phyloP scores from a whole-genome alignment of 2,329 filamentous ascomycete genomes.

The Pestalotiopsis sp. region DNA sequence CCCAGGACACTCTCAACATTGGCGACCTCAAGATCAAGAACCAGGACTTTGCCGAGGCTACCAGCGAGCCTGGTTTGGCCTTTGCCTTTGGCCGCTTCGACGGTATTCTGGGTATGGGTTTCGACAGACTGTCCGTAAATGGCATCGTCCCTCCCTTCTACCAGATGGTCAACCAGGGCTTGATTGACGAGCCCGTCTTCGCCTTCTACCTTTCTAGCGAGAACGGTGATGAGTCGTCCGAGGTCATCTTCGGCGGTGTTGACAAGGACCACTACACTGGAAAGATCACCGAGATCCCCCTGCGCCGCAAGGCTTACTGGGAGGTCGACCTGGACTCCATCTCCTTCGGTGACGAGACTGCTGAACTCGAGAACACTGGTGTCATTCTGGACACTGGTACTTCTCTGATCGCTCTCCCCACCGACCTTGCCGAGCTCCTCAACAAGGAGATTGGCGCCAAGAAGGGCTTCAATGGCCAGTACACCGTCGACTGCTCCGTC shows the following conservation, averaged over 20 bases:
- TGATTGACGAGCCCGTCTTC: conserved; percentile 91
- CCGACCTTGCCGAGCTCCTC: conserved; percentile 88
- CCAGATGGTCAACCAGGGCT: conserved; percentile 87
- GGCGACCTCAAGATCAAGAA: conserved; percentile 86
- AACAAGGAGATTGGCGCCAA: conserved; percentile 98
- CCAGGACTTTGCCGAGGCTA: conserved; percentile 96
- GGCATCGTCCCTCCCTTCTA: conserved; percentile 94
- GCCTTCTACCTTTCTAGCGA: conserved; percentile 91
- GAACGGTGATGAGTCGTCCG: conserved; percentile 72
- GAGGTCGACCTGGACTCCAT: conserved; percentile 96
- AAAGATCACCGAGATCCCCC: conserved; percentile 88
- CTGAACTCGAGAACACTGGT: conserved; percentile 91
- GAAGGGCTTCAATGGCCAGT: conserved; percentile 97
- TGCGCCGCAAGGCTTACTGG: conserved; percentile 99
- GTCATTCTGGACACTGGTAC: conserved; percentile 98
- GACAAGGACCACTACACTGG: conserved; percentile 81
- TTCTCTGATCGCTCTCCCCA: conserved; percentile 93
- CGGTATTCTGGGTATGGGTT: conserved; percentile 93
- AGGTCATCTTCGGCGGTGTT: conserved; percentile 87
- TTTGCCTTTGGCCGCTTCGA: conserved; percentile 98
- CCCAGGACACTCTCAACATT: conserved; percentile 82
- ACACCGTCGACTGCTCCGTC: conserved; percentile 87
- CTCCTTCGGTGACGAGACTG: conserved; percentile 81
- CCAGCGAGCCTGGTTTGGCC: conserved; percentile 90
- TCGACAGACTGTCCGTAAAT: conserved; percentile 97